Percentiles rank a stretch among this genome's conserved stretches.
Conservation (phyloP, 176 grass and related monocot species). For the Elaeis guineensis region DNA sequence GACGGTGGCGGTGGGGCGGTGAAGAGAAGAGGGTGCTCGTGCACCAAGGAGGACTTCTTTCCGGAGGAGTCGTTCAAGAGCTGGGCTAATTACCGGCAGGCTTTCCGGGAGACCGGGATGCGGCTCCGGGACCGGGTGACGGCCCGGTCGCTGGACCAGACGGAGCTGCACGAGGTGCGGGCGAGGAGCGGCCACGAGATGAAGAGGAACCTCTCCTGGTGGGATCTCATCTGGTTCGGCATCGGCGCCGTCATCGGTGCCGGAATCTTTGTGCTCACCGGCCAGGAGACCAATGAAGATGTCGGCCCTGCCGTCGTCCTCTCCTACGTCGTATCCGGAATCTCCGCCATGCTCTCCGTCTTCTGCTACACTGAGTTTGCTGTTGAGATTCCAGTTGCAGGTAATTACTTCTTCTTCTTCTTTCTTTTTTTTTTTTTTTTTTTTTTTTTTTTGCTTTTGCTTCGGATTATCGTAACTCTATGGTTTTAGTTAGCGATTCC, state of each 20-base stretch:
- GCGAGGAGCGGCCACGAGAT: slow-evolving; percentile 58
- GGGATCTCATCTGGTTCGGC: slow-evolving; percentile 78
- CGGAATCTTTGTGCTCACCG: slow-evolving; percentile 75
- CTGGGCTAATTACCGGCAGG: slow-evolving; percentile 50
- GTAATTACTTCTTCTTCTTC: too few relatives aligned
- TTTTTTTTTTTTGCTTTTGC: too few relatives aligned
- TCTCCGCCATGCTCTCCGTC: slow-evolving; percentile 2
- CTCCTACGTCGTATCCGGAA: neutral
- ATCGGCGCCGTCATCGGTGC: slow-evolving; percentile 67
- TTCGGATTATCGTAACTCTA: too few relatives aligned
- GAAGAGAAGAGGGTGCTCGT: slow-evolving; percentile 11
- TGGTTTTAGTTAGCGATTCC: too few relatives aligned
- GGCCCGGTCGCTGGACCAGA: slow-evolving; percentile 33
- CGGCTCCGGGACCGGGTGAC: slow-evolving; percentile 39
- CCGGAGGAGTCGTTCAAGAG: slow-evolving; percentile 64
- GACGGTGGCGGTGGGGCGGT: too few relatives aligned
- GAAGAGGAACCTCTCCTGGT: slow-evolving; percentile 57
- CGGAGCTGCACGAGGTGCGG: slow-evolving; percentile 54
- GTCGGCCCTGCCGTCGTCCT: neutral
- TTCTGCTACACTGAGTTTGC: slow-evolving; percentile 11
- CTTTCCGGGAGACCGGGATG: slow-evolving; percentile 41
- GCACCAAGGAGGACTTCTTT: slow-evolving; percentile 47
- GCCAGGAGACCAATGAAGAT: slow-evolving; percentile 16
- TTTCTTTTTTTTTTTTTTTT: too few relatives aligned
- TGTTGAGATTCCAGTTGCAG: neutral